Conservation (phyloP, 2,329 filamentous ascomycete genomes). For the Nemania diffusa region DNA sequence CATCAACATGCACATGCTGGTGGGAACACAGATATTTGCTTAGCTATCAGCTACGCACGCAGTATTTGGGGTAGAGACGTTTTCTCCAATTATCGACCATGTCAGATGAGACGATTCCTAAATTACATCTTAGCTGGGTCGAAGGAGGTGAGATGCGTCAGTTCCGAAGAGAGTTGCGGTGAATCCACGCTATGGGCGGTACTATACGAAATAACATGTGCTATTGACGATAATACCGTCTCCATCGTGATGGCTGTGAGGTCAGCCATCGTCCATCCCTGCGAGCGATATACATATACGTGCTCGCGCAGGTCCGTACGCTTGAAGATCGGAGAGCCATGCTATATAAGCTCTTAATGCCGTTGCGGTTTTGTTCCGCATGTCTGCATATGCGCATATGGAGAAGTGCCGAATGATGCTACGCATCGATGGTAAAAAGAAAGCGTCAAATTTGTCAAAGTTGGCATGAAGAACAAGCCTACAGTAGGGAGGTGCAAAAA, state of each 20-base stretch:
- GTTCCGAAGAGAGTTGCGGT: slow-evolving; percentile 18
- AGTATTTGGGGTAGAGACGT: not conserved
- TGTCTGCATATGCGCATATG: not conserved
- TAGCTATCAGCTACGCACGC: not conserved
- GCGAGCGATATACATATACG: not conserved
- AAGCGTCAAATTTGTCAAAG: not conserved
- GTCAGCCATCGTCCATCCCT: slow-evolving; percentile 12
- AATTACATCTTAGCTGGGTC: not conserved
- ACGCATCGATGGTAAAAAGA: not conserved
- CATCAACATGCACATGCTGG: not conserved
- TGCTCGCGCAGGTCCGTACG: not conserved
- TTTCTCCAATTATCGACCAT: not conserved
- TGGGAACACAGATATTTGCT: not conserved
- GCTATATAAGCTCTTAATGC: not conserved
- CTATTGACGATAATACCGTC: not conserved
- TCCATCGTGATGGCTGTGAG: slow-evolving; percentile 29
- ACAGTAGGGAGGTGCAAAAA: not conserved
- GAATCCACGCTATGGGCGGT: slow-evolving; percentile 2
- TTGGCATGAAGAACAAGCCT: not conserved
- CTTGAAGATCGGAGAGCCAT: not conserved
- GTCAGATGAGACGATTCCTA: not conserved
- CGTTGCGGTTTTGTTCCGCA: not conserved
- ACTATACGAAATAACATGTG: not conserved
- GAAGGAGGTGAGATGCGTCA: not conserved
- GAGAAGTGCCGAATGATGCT: not conserved